These are phyloP conservation scores for Dendrocalamus sinicus DNA, from an alignment of 176 grass and related monocot species.

Conservation along the genomic window DNA sequence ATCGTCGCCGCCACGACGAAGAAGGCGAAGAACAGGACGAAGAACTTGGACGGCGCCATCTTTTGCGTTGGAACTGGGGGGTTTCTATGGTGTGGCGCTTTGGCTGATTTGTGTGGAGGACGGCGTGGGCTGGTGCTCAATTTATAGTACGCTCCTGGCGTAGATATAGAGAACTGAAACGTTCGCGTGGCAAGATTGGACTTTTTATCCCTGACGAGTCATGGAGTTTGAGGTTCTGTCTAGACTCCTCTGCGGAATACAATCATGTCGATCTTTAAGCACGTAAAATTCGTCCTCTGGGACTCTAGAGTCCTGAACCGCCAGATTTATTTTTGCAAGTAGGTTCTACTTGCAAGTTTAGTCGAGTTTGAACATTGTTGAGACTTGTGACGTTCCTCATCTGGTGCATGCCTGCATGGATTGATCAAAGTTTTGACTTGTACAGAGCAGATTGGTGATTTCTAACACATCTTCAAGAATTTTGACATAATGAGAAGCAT, in stretches of 20 bases:
- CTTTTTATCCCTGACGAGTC: neutral
- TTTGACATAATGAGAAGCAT: too few species aligned
- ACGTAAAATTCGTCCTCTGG: neutral
- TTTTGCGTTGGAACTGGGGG: neutral
- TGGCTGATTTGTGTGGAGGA: conserved; percentile 18
- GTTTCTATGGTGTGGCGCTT: neutral
- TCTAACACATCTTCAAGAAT: too few species aligned
- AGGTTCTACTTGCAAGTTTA: too few species aligned
- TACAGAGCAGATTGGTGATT: too few species aligned
- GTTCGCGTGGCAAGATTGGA: neutral
- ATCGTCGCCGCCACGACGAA: neutral
- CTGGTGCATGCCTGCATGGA: too few species aligned
- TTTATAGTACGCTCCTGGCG: conserved; percentile 1
- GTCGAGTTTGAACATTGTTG: too few species aligned
- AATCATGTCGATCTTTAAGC: neutral
- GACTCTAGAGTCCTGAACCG: too few species aligned
- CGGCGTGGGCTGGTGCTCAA: neutral
- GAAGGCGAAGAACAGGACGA: neutral
- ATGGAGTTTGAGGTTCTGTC: neutral
- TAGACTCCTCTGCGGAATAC: too few species aligned
- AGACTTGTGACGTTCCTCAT: too few species aligned
- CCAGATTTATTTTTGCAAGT: too few species aligned
- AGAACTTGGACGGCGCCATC: conserved; percentile 9
- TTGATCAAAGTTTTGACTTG: too few species aligned
- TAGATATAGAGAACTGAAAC: too few species aligned